Evolutionary conservation across 164 flowering plant species (phyloP).

Genomic region (Cinnamomum micranthum): DNA sequence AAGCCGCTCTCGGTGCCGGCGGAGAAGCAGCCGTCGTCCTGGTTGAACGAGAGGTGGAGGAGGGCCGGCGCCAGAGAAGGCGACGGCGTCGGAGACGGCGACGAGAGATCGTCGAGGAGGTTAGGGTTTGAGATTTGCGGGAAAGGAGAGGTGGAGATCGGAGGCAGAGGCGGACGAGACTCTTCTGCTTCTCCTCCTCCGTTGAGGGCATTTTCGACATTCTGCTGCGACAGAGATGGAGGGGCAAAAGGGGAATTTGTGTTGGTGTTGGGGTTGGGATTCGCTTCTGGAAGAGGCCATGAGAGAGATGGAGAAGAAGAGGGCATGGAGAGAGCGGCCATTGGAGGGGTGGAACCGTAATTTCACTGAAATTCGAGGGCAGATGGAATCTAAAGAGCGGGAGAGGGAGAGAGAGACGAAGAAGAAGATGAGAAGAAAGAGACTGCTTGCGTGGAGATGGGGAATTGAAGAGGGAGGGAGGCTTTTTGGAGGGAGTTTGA

Average conservation of each 20-base stretch:
- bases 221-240: not conserved
- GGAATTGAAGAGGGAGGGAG: not conserved
- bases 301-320: constrained; percentile 23
- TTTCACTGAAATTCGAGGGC: not conserved
- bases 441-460: not conserved
- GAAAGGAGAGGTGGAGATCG: constrained; percentile 2
- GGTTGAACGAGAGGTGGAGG: constrained; percentile 65
- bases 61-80: constrained; percentile 23
- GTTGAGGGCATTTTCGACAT: not conserved
- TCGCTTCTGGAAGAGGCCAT: constrained; percentile 26
- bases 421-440: no score
- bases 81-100: not conserved
- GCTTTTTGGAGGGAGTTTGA: no score
- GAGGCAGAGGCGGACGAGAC: not conserved
- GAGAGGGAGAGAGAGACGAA: no score
- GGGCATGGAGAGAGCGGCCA: constrained; percentile 48
- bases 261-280: not conserved
- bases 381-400: not conserved
- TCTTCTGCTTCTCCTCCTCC: not conserved
- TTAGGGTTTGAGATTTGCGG: no score
- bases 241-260: not conserved
- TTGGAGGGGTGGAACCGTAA: constrained; percentile 8
- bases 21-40: constrained; percentile 65
- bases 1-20: constrained; percentile 56
- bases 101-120: no score